Evolutionary conservation across 176 grass and related monocot species (phyloP), one percentile per base, ranked within the genome.

Genomic region (Raddia guianensis): DNA sequence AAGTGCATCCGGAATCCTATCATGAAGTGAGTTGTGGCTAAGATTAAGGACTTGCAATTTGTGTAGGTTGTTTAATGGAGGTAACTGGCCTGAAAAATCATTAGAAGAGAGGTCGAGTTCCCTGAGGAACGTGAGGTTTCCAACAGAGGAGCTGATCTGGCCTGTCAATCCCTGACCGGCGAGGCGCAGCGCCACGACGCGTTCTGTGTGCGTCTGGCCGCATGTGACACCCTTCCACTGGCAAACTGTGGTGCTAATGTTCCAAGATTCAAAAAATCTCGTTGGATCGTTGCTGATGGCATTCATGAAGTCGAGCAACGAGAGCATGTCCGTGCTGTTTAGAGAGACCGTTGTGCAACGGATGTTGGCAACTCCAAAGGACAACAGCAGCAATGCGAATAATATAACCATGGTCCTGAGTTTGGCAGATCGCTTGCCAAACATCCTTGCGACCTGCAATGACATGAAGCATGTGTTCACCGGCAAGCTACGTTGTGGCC

Each of bases 81-180:
- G 83, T 5, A 78, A n/a, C n/a, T 14, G 73, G n/a, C 56, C 56
- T 5, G n/a, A 61, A 0, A 76, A 45, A 20, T 11, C 9, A 10
- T 76, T 76, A 15, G 10, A 6, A 12, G 73, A 76, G n/a, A 76
- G 74, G 42, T 76, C 27, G 35, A 76, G 55, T 76, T 14, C 13
- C 7, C 8, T 45, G 0, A 76, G 12, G 7, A 60, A 61, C 0
- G 37, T 75, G 27, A 75, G 73, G 56, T 76, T 62, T 44, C 74
- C 74, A 16, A 61, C 2, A 5, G 37, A 47, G 40, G 55, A 13
- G 5, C 27, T 20, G 1, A 75, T 75, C 8, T 21, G 10, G 0
- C 73, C 73, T 0, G 53, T 12, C 40, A 75, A 75, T 37, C 3
- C 8, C 5, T 60, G 55, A 6, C n/a, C 18, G 7, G 37, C 3